These are phyloP conservation scores for Aspergillus diversus DNA, from an alignment of 495 filamentous ascomycete species.

Conservation along the genomic window DNA sequence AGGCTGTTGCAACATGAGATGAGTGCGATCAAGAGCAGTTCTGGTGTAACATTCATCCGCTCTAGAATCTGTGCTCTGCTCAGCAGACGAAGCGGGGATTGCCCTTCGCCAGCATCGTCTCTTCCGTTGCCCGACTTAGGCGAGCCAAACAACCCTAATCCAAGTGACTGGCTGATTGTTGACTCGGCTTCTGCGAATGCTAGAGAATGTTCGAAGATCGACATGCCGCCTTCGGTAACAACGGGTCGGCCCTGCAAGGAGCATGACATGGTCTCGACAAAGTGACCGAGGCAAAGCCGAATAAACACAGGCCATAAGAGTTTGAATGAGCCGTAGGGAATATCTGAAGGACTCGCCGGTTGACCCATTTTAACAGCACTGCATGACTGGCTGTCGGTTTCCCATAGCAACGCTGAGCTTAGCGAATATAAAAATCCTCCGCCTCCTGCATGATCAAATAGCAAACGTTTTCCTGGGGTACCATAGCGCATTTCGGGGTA, in stretches of 20 bases:
- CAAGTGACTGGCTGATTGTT: conserved; percentile 74
- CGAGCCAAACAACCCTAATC: conserved; percentile 66
- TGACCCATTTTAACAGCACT: conserved; percentile 71
- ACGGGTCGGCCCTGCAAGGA: conserved; percentile 83
- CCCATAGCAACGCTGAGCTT: conserved; percentile 70
- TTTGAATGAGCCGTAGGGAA: conserved; percentile 71
- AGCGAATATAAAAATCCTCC: conserved; percentile 71
- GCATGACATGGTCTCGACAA: conserved; percentile 83
- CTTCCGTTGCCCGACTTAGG: conserved; percentile 39
- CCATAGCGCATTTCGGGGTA: conserved; percentile 76
- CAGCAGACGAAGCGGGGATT: conserved; percentile 41
- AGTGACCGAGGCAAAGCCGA: conserved; percentile 80
- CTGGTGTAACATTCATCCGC: conserved; percentile 79
- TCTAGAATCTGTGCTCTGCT: conserved; percentile 52
- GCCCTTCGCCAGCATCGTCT: conserved; percentile 27
- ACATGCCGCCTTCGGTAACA: conserved; percentile 91
- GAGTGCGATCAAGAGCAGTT: conserved; percentile 82
- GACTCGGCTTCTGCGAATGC: conserved; percentile 96
- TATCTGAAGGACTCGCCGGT: conserved; percentile 45
- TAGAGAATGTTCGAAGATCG: conserved; percentile 92
- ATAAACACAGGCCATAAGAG: conserved; percentile 88
- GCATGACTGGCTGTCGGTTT: conserved; percentile 71
- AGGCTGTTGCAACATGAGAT: conserved; percentile 89
- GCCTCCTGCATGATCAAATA: conserved; percentile 73
- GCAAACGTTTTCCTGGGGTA: conserved; percentile 62